These are phyloP conservation scores for Flaveria robusta DNA, from an alignment of 129 eudicot species.

Conservation along the genomic window DNA sequence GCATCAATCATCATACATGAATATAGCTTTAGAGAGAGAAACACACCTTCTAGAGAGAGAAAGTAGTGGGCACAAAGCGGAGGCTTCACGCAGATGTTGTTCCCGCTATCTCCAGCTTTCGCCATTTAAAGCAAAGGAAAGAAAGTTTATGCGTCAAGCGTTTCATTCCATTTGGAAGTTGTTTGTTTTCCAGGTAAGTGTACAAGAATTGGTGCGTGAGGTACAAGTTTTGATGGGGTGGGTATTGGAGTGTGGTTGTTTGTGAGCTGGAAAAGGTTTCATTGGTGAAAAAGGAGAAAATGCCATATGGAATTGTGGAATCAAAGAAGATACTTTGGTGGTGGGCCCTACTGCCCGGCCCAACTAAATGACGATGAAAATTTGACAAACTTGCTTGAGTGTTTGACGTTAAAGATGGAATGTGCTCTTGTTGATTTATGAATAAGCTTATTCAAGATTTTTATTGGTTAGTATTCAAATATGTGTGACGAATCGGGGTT, in stretches of 20 bases:
- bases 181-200: neutral
- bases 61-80: slow-evolving; percentile 32
- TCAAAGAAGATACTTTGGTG: slow-evolving; percentile 31
- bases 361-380: neutral
- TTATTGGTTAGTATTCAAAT: too few relatives aligned
- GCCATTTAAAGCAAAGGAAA: slow-evolving; percentile 30
- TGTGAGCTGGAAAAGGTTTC: slow-evolving; percentile 15
- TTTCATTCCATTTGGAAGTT: neutral
- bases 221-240: neutral
- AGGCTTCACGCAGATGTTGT: slow-evolving; percentile 35
- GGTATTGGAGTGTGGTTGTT: neutral
- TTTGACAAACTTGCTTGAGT: neutral
- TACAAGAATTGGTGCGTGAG: neutral
- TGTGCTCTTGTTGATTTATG: neutral
- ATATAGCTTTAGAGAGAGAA: slow-evolving; percentile 25
- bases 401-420: too few relatives aligned
- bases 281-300: neutral
- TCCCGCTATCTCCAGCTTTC: slow-evolving; percentile 44
- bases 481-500: too few relatives aligned
- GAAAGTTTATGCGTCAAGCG: slow-evolving; percentile 31
- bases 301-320: slow-evolving; percentile 34
- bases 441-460: too few relatives aligned
- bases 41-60: slow-evolving; percentile 39
- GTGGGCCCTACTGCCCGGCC: slow-evolving; percentile 17
- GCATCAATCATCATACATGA: neutral